phyloP scores from a whole-genome alignment of 78 protist genomes.

The Dictyostelium brefeldianum region DNA sequence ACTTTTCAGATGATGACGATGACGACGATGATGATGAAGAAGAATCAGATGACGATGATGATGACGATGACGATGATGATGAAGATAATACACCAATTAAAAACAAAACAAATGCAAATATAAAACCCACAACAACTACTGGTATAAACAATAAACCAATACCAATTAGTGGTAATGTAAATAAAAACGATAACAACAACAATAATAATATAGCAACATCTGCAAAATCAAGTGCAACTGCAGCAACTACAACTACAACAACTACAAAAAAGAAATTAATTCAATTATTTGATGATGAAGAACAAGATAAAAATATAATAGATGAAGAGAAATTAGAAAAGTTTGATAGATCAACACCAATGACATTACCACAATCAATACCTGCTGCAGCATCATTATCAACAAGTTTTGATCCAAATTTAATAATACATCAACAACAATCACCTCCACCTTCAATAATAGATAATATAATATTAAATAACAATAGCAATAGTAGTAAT shows the following conservation, averaged over 20 bases:
- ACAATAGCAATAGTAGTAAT: background rate
- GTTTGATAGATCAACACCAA: slow-evolving; percentile 12
- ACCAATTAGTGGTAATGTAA: background rate
- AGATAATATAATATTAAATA: background rate
- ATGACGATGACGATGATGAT: slow-evolving; percentile 42
- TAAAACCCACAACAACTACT: background rate
- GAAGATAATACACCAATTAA: background rate
- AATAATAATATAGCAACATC: slow-evolving; percentile 5
- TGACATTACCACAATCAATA: background rate
- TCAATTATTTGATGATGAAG: slow-evolving; percentile 29
- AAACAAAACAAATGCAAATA: background rate
- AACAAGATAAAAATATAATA: background rate
- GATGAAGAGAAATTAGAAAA: slow-evolving; percentile 27
- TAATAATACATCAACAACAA: slow-evolving; percentile 15
- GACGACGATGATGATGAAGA: slow-evolving; percentile 62
- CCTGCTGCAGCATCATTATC: background rate
- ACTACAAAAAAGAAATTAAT: slow-evolving; percentile 25
- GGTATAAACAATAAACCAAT: background rate
- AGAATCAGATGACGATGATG: slow-evolving; percentile 47
- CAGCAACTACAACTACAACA: background rate
- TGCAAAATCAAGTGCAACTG: slow-evolving; percentile 15
- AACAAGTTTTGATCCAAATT: background rate
- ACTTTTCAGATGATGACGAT: slow-evolving; percentile 57
- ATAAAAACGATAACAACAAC: background rate
- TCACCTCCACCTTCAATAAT: background rate